Conservation (phyloP, 164 flowering plant genomes). For the Aristolochia contorta region DNA sequence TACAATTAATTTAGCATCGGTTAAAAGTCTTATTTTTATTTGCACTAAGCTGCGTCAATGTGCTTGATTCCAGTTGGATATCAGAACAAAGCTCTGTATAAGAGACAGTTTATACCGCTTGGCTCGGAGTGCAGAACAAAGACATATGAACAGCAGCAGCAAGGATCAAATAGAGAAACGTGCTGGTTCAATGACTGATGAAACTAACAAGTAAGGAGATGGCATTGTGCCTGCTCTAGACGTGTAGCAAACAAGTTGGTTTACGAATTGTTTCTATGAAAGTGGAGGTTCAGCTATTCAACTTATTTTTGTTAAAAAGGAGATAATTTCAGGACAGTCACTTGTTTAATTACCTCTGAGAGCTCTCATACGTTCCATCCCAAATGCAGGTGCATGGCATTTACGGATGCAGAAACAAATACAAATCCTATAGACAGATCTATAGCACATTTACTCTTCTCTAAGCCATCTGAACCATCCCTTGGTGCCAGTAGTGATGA, state of each 20-base stretch:
- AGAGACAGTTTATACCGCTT: slow-evolving; percentile 86
- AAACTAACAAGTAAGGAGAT: slow-evolving; percentile 36
- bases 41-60: slow-evolving; percentile 7
- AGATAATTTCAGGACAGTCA: no score
- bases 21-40: background rate
- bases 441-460: slow-evolving; percentile 74
- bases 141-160: slow-evolving; percentile 30
- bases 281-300: no score
- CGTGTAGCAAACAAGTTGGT: no score
- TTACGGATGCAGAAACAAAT: slow-evolving; percentile 62
- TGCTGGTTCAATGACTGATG: slow-evolving; percentile 30
- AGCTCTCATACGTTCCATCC: background rate
- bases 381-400: slow-evolving; percentile 34
- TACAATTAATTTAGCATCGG: no score
- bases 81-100: slow-evolving; percentile 68
- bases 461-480: slow-evolving; percentile 47
- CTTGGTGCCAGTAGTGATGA: slow-evolving; percentile 19
- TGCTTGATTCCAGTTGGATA: slow-evolving; percentile 57
- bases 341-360: no score
- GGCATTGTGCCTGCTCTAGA: background rate
- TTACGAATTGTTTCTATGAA: no score
- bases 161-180: slow-evolving; percentile 24
- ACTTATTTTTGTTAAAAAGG: no score
- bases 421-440: slow-evolving; percentile 90
- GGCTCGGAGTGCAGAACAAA: slow-evolving; percentile 80